Conservation (phyloP, 768 basidiomycete species). For the Xerocomellus dryophilus region DNA sequence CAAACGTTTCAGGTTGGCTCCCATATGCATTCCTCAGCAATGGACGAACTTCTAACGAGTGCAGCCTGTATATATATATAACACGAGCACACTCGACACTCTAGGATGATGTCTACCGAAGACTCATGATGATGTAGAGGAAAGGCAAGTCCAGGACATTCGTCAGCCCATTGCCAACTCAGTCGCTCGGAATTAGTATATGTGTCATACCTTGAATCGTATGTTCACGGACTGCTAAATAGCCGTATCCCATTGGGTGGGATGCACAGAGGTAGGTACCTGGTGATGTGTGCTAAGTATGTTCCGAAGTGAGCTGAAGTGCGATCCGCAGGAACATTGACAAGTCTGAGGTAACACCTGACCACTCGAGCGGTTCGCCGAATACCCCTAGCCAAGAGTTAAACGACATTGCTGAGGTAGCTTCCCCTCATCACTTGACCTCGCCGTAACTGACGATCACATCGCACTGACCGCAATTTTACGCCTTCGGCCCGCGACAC, state of each 20-base stretch:
- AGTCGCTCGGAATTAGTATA: neutral
- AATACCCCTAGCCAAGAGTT: neutral
- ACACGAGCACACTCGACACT: neutral
- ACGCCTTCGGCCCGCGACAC: neutral
- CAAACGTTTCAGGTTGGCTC: neutral
- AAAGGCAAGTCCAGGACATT: neutral
- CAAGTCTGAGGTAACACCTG: neutral
- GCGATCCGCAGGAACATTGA: neutral
- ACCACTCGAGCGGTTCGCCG: neutral
- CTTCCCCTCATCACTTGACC: neutral
- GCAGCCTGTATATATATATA: neutral
- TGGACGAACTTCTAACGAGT: too few relatives aligned
- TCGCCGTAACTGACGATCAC: neutral
- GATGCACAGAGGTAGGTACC: neutral
- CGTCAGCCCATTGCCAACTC: neutral
- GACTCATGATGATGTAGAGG: neutral
- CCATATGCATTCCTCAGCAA: neutral
- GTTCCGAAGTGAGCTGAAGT: neutral
- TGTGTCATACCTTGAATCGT: neutral
- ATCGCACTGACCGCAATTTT: neutral
- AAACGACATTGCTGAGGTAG: neutral
- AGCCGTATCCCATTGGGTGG: neutral
- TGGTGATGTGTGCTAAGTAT: neutral
- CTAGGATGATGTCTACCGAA: neutral
- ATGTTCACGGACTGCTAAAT: neutral